These are phyloP conservation scores for Thielaviopsis euricoi DNA, from an alignment of 2,329 filamentous ascomycete genomes.

Conservation along the genomic window DNA sequence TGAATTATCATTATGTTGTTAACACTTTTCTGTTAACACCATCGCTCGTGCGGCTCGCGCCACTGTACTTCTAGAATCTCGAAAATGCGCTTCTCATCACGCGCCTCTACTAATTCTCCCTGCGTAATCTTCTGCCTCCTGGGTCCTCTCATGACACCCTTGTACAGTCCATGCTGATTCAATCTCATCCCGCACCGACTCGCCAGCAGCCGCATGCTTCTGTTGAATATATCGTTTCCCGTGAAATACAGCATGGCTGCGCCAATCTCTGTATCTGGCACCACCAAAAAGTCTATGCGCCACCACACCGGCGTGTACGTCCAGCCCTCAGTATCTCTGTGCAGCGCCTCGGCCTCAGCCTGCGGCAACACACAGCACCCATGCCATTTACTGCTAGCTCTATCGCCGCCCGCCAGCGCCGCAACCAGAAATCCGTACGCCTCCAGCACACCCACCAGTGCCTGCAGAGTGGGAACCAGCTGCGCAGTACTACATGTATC, in stretches of 20 bases:
- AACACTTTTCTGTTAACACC: slow-evolving; percentile 37
- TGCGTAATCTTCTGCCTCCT: slow-evolving; percentile 44
- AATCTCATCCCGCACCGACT: slow-evolving; percentile 67
- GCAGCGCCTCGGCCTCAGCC: slow-evolving; percentile 17
- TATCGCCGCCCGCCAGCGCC: slow-evolving; percentile 36
- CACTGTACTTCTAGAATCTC: slow-evolving; percentile 69
- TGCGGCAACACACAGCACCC: slow-evolving; percentile 60
- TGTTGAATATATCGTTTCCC: slow-evolving; percentile 87
- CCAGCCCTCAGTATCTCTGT: not conserved
- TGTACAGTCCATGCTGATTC: slow-evolving; percentile 69
- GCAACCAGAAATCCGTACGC: slow-evolving; percentile 49
- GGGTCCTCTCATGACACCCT: slow-evolving; percentile 45
- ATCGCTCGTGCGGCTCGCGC: slow-evolving; percentile 59
- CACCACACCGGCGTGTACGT: slow-evolving; percentile 41
- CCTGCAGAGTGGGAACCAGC: slow-evolving; percentile 44
- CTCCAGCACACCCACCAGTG: slow-evolving; percentile 46
- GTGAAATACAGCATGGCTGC: slow-evolving; percentile 91
- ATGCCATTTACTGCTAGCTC: slow-evolving; percentile 63
- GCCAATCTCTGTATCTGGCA: slow-evolving; percentile 63
- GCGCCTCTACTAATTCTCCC: slow-evolving; percentile 56
- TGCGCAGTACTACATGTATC: slow-evolving; percentile 35
- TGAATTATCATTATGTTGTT: not conserved
- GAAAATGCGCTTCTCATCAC: slow-evolving; percentile 66
- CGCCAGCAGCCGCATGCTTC: slow-evolving; percentile 66
- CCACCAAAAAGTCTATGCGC: slow-evolving; percentile 69